phyloP scores from a whole-genome alignment of 306 rosid genomes.

The Lathyrus aphaca region DNA sequence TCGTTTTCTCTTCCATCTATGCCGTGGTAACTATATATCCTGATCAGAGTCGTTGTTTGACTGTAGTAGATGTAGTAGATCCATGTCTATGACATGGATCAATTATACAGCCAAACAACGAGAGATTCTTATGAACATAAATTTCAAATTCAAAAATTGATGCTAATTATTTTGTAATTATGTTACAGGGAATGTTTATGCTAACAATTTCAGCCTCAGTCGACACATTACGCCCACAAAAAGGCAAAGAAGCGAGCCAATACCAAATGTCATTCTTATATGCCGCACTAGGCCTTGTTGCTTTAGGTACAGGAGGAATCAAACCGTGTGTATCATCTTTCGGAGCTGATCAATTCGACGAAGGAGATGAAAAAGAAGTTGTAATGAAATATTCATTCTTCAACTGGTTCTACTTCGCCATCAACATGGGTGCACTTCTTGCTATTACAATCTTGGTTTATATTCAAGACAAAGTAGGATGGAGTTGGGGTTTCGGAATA shows the following conservation, averaged over 20 bases:
- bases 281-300: constrained; percentile 53
- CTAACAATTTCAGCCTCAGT: constrained; percentile 56
- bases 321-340: constrained; percentile 71
- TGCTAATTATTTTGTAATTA: neutral
- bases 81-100: too few relatives aligned
- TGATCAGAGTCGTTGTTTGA: too few relatives aligned
- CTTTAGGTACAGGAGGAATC: constrained; percentile 66
- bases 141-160: too few relatives aligned
- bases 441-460: constrained; percentile 58
- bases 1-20: constrained; percentile 52
- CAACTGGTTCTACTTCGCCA: constrained; percentile 65
- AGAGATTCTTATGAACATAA: too few relatives aligned
- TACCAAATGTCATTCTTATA: constrained; percentile 50
- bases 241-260: constrained; percentile 38
- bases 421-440: constrained; percentile 59
- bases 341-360: constrained; percentile 69
- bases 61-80: too few relatives aligned
- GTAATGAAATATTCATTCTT: constrained; percentile 55
- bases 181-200: constrained; percentile 55
- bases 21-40: constrained; percentile 37
- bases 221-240: constrained; percentile 47
- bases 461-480: constrained; percentile 46
- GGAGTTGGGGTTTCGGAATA: constrained; percentile 60
- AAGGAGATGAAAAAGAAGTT: constrained; percentile 50
- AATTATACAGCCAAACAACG: too few relatives aligned